Evolutionary conservation across 495 filamentous ascomycete species (phyloP).

Genomic region (Talaromyces borbonicus): DNA sequence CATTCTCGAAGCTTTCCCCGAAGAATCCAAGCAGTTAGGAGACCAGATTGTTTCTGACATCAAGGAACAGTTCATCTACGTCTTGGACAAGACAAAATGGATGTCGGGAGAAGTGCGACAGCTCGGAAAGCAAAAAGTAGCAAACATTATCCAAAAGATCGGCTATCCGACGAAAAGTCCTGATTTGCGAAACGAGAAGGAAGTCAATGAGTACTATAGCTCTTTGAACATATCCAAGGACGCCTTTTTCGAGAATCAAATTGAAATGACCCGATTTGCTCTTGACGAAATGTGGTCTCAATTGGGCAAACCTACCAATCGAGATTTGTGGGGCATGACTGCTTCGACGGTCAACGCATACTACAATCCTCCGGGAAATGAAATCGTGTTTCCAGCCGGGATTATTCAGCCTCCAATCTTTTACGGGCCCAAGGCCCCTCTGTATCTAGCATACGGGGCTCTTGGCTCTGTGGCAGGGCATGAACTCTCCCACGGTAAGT

Average conservation of each 20-base stretch:
- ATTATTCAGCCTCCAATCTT: constrained; percentile 67
- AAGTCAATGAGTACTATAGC: constrained; percentile 49
- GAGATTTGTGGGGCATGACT: constrained; percentile 54
- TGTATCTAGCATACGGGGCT: constrained; percentile 59
- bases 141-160: constrained; percentile 65
- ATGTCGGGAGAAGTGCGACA: constrained; percentile 57
- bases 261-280: constrained; percentile 39
- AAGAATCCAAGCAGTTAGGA: constrained; percentile 53
- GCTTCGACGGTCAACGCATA: constrained; percentile 54
- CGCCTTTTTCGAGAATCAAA: constrained; percentile 50
- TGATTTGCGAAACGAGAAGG: constrained; percentile 48
- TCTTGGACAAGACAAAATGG: constrained; percentile 50
- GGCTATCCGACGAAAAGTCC: constrained; percentile 61
- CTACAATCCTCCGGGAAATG: constrained; percentile 54
- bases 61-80: constrained; percentile 52
- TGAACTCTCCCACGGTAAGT: constrained; percentile 57
- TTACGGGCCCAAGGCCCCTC: constrained; percentile 47
- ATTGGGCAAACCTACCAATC: constrained; percentile 51
- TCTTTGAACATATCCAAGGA: constrained; percentile 40
- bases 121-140: constrained; percentile 55
- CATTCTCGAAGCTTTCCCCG: constrained; percentile 53
- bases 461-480: constrained; percentile 65
- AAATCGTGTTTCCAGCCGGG: constrained; percentile 63
- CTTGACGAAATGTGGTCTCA: constrained; percentile 43
- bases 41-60: constrained; percentile 63